A percentile compares a stretch with the other conserved stretches of the same genome.
phyloP scores from a whole-genome alignment of 371 early-diverging fungal genomes.

The Mortierella sp. region DNA sequence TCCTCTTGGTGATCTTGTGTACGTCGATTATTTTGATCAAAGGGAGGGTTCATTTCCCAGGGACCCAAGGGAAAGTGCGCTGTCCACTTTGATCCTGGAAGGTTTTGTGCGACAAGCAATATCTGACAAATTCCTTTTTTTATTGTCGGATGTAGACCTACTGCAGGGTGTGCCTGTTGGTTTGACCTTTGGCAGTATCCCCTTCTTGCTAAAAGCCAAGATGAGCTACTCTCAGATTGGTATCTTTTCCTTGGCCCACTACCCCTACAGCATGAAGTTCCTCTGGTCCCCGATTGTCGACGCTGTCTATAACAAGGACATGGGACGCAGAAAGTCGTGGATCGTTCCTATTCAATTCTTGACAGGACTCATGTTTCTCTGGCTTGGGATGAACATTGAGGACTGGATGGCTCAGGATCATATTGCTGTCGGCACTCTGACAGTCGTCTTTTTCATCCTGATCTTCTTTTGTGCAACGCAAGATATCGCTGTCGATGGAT shows the following conservation, averaged over 20 bases:
- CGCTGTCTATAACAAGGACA: conserved; percentile 76
- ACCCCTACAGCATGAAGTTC: conserved; percentile 93
- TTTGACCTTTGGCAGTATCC: conserved; percentile 90
- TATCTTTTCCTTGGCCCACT: conserved; percentile 91
- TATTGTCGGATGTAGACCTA: conserved; percentile 65
- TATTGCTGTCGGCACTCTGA: conserved; percentile 73
- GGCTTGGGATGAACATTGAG: conserved; percentile 83
- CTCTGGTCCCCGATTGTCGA: conserved; percentile 98
- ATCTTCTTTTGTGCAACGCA: conserved; percentile 97
- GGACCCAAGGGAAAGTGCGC: not conserved
- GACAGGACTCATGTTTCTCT: conserved; percentile 78
- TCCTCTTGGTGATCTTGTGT: conserved; percentile 76
- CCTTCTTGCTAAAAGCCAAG: conserved; percentile 91
- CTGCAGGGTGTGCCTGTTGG: conserved; percentile 96
- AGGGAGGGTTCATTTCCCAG: not conserved
- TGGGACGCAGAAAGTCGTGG: conserved; percentile 97
- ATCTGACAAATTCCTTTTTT: not conserved
- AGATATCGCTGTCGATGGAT: conserved; percentile 98
- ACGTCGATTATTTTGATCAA: conserved; percentile 35
- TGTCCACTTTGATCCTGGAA: not conserved
- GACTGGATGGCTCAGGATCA: conserved; percentile 71
- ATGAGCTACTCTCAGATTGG: conserved; percentile 92
- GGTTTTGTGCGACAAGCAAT: not conserved
- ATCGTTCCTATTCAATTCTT: conserved; percentile 96
- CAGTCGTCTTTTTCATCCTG: conserved; percentile 75